Evolutionary conservation across 108 stramenopile genomes (phyloP).

Genomic region (Mediolabrus comicus): DNA sequence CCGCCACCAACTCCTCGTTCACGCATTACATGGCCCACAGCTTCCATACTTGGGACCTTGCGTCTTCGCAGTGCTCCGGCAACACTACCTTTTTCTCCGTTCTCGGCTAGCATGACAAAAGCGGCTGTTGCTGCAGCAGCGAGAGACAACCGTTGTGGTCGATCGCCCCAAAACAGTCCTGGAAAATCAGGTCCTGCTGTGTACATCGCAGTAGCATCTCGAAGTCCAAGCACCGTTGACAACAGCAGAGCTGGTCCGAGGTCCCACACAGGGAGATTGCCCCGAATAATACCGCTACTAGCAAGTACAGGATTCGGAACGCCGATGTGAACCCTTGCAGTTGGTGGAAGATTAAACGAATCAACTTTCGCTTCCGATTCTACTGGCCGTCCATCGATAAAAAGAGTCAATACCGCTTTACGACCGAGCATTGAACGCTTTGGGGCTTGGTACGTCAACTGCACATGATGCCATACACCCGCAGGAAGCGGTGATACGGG

Average conservation of each 20-base stretch:
- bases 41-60: slow-evolving; percentile 75
- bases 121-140: slow-evolving; percentile 77
- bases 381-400: slow-evolving; percentile 77
- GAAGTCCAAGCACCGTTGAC: slow-evolving; percentile 62
- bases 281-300: slow-evolving; percentile 69
- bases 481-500: slow-evolving; percentile 76
- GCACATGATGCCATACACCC: slow-evolving; percentile 84
- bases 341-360: slow-evolving; percentile 73
- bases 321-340: slow-evolving; percentile 71
- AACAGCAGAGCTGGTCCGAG: slow-evolving; percentile 73
- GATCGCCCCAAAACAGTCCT: slow-evolving; percentile 86
- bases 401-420: slow-evolving; percentile 68
- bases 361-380: slow-evolving; percentile 83
- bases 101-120: slow-evolving; percentile 78
- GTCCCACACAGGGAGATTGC: slow-evolving; percentile 77
- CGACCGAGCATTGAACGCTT: slow-evolving; percentile 79
- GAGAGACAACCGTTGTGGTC: slow-evolving; percentile 84
- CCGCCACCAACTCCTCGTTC: slow-evolving; percentile 51
- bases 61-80: slow-evolving; percentile 77
- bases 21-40: slow-evolving; percentile 71
- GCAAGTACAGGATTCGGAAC: slow-evolving; percentile 79
- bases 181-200: slow-evolving; percentile 81
- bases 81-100: slow-evolving; percentile 82
- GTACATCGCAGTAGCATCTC: slow-evolving; percentile 83
- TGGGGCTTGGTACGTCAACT: slow-evolving; percentile 79